Conservation (phyloP, 352 stramenopile genomes). For the Thalassiosira mediterranea region DNA sequence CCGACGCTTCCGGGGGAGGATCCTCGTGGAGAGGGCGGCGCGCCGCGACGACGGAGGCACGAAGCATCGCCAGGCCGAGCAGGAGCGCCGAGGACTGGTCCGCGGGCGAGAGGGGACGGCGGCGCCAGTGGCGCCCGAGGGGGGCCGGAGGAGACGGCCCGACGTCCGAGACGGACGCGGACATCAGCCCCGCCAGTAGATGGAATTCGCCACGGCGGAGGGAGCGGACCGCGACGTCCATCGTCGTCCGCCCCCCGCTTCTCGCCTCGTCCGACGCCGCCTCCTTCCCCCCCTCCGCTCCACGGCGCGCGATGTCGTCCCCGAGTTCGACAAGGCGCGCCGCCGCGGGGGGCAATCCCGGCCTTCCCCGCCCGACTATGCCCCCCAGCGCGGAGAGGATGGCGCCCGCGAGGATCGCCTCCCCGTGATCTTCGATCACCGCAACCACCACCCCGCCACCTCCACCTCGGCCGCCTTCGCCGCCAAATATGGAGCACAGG, state of each 20-base stretch:
- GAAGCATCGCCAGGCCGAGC: conserved; percentile 47
- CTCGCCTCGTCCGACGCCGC: conserved; percentile 2
- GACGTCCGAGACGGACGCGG: conserved; percentile 25
- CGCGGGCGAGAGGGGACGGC: conserved; percentile 30
- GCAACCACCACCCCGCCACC: background rate
- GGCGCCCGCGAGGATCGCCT: conserved; percentile 20
- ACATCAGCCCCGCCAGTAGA: conserved; percentile 23
- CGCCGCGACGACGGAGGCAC: conserved; percentile 14
- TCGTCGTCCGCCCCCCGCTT: conserved; percentile 21
- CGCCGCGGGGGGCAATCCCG: conserved; percentile 6
- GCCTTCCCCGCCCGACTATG: conserved; percentile 27
- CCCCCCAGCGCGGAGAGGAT: conserved; percentile 41
- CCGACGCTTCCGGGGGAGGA: conserved; percentile 1
- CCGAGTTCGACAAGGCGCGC: conserved; percentile 21
- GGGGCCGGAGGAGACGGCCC: background rate
- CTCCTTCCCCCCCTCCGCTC: background rate
- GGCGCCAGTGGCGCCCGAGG: conserved; percentile 28
- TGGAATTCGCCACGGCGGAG: conserved; percentile 14
- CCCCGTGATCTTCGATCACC: conserved; percentile 1
- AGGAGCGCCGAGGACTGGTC: conserved; percentile 46
- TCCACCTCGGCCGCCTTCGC: background rate
- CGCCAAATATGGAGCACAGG: conserved; percentile 1
- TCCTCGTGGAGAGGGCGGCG: background rate
- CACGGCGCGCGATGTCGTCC: background rate
- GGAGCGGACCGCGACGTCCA: conserved; percentile 26